phyloP scores from a whole-genome alignment of 352 stramenopile species.

The Pythium biforme region DNA sequence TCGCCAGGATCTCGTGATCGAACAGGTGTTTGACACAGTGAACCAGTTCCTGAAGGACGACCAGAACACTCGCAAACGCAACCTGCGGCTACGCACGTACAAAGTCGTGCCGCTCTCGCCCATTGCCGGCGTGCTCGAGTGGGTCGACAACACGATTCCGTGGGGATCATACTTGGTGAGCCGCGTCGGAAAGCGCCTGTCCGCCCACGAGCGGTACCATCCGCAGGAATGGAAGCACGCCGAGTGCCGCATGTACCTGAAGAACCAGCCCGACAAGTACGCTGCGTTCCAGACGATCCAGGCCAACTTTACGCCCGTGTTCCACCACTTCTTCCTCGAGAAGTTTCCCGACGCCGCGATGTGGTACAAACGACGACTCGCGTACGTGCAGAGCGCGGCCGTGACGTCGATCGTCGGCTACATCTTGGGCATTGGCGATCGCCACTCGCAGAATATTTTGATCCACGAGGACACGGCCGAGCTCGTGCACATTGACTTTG shows the following conservation, averaged over 20 bases:
- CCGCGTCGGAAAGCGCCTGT: conserved; percentile 44
- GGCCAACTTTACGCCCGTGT: conserved; percentile 94
- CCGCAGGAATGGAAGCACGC: conserved; percentile 91
- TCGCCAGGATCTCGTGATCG: conserved; percentile 87
- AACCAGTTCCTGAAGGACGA: conserved; percentile 87
- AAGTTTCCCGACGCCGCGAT: conserved; percentile 92
- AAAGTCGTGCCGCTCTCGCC: conserved; percentile 91
- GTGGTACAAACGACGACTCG: conserved; percentile 93
- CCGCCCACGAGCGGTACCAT: conserved; percentile 94
- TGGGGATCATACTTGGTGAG: conserved; percentile 92
- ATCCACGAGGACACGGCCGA: conserved; percentile 97
- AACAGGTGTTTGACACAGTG: conserved; percentile 89
- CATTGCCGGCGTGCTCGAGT: conserved; percentile 96
- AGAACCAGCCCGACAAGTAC: conserved; percentile 76
- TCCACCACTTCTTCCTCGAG: conserved; percentile 98
- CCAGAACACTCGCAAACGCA: conserved; percentile 51
- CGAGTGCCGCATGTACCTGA: conserved; percentile 78
- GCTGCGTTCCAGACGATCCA: conserved; percentile 90
- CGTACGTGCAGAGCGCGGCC: conserved; percentile 95
- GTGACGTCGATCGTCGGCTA: conserved; percentile 97
- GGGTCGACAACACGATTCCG: conserved; percentile 95
- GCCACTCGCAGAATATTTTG: conserved; percentile 98
- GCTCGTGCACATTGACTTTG: conserved; percentile 99
- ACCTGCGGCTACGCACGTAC: conserved; percentile 95
- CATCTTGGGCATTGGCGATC: conserved; percentile 97